These are phyloP conservation scores for Penicillium janthinellum DNA, from an alignment of 2,329 filamentous ascomycete species.

Conservation along the genomic window DNA sequence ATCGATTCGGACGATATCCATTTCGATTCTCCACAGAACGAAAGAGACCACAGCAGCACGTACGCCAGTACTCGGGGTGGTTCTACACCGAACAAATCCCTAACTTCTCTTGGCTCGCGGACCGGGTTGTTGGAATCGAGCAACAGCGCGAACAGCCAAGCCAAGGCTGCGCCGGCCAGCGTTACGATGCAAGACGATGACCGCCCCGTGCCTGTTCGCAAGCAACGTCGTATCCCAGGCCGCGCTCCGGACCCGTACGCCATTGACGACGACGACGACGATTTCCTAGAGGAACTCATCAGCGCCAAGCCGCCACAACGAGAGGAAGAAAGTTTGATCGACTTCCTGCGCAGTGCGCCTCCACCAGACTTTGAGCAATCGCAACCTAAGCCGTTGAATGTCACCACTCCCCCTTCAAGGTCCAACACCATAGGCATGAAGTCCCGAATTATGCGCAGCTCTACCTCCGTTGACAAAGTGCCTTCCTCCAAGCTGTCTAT, in stretches of 20 bases:
- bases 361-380: conserved; percentile 41
- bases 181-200: conserved; percentile 18
- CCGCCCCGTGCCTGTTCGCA: conserved; percentile 65
- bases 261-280: conserved; percentile 73
- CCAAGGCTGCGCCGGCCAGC: conserved; percentile 19
- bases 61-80: conserved; percentile 52
- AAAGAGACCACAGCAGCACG: conserved; percentile 40
- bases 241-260: conserved; percentile 87
- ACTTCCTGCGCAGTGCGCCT: conserved; percentile 51
- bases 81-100: conserved; percentile 51
- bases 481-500: conserved; percentile 36
- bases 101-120: conserved; percentile 70
- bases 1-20: conserved; percentile 78
- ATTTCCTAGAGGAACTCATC: conserved; percentile 51
- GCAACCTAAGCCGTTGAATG: conserved; percentile 32
- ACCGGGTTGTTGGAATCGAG: conserved; percentile 63
- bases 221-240: conserved; percentile 74
- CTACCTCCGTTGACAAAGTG: conserved; percentile 28
- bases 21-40: conserved; percentile 32
- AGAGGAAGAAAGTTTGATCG: conserved; percentile 51
- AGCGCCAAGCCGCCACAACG: conserved; percentile 35
- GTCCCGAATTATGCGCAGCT: conserved; percentile 38
- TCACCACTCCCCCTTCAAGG: conserved; percentile 20
- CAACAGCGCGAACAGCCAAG: conserved; percentile 32
- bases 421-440: conserved; percentile 33